A percentile compares a stretch with the other conserved stretches of the same genome.
phyloP scores from a whole-genome alignment of 441 rosid species.

The Jatropha podagrica region DNA sequence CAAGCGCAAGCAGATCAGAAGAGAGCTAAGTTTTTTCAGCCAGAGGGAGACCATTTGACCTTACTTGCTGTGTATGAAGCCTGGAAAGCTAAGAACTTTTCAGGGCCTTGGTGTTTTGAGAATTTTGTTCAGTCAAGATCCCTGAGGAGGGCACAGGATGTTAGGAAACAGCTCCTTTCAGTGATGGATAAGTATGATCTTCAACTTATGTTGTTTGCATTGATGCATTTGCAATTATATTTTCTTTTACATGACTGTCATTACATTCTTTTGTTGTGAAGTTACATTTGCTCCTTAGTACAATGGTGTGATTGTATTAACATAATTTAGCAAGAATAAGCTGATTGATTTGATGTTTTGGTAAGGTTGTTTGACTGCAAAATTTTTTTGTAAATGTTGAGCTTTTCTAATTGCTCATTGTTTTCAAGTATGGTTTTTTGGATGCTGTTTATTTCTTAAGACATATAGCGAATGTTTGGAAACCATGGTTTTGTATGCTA shows the following conservation, averaged over 20 bases:
- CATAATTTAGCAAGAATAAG: not conserved
- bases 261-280: not conserved
- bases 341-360: not conserved
- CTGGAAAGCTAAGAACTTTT: constrained; percentile 88
- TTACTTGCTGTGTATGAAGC: constrained; percentile 86
- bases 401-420: not conserved
- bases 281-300: not conserved
- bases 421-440: not conserved
- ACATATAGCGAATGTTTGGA: not conserved
- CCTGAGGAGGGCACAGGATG: constrained; percentile 82
- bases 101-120: constrained; percentile 91
- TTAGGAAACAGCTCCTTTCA: constrained; percentile 83
- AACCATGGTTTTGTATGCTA: not conserved
- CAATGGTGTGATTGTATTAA: not conserved
- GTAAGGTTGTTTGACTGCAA: not conserved
- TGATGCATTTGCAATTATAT: constrained; percentile 1
- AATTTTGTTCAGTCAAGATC: constrained; percentile 82
- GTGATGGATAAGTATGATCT: constrained; percentile 83
- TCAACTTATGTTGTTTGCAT: not conserved
- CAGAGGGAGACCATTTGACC: constrained; percentile 91
- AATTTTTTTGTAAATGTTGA: not conserved
- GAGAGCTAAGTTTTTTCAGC: constrained; percentile 87
- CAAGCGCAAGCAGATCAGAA: constrained; percentile 94
- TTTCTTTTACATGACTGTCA: not conserved
- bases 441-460: not conserved